phyloP scores from a whole-genome alignment of 1,284 basidiomycete species.

The Cryptococcus wingfieldii region DNA sequence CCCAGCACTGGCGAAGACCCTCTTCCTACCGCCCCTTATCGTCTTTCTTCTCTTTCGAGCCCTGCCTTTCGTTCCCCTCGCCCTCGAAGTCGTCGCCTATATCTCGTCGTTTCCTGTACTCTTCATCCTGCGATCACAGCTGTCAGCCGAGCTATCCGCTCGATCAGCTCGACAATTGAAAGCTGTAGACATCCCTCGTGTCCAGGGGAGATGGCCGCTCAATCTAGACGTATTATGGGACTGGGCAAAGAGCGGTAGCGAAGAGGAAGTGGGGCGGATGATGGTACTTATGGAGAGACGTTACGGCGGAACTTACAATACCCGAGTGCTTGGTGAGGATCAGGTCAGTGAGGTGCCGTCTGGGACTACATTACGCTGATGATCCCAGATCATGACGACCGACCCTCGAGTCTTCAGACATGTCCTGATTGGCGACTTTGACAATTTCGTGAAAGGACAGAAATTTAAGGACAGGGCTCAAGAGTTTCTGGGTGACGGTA shows the following conservation, averaged over 20 bases:
- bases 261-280: constrained; percentile 40
- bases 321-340: constrained; percentile 39
- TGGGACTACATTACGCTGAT: background rate
- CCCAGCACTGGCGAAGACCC: constrained; percentile 21
- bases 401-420: constrained; percentile 30
- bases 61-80: background rate
- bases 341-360: constrained; percentile 21
- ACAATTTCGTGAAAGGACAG: constrained; percentile 35
- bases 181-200: constrained; percentile 24
- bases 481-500: constrained; percentile 46
- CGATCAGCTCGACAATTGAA: constrained; percentile 9
- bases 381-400: constrained; percentile 26
- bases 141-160: background rate
- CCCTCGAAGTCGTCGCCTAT: background rate
- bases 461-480: constrained; percentile 46
- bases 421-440: constrained; percentile 30
- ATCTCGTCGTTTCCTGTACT: background rate
- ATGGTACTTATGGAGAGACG: constrained; percentile 23
- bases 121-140: constrained; percentile 9
- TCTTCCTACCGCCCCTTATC: constrained; percentile 19
- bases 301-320: constrained; percentile 37
- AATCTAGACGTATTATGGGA: constrained; percentile 37
- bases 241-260: constrained; percentile 30
- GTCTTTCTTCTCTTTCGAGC: background rate
- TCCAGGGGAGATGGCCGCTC: constrained; percentile 29